Base-by-base conservation (phyloP, 2,329 filamentous ascomycete species). In the Chrysosporium queenslandicum region DNA sequence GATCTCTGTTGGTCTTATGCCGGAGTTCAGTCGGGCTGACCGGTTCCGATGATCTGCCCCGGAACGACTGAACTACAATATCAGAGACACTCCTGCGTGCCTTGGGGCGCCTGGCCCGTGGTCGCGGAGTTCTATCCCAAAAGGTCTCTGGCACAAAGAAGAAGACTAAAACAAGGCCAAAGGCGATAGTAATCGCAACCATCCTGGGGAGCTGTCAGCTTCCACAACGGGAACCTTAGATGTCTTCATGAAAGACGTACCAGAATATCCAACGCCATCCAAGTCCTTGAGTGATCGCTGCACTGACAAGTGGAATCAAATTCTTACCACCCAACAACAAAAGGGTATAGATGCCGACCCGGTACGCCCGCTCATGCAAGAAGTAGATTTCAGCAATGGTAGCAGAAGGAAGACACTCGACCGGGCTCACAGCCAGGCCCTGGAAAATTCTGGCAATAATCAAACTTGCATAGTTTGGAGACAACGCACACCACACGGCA, bases 341-440 rank as follows among this genome's bases (percentile, higher is more conserved):
- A 18, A 97, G 71, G 0, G 90, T 96, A 64, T 97, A 97, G 21
- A 97, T 89, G 8, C 92, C 92, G 41, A 97, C 81, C 3, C 91
- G 84, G 65, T 90, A 97, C 0, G 91, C 91, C 55, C 91, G 79
- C 70, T 97, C 91, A 62, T 97, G 91, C 18, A 97, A 74, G 64
- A 95, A 96, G 73, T 90, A 97, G 55, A 97, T 96, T 68, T 97
- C 91, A 2, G 90, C 89, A 61, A 97, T 91, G 0, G 89, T 95
- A 14, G 91, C 90, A 3, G 88, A 94, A 0, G 91, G 91, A 27
- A 97, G 76, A 63, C 89, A 94, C 67, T 97, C 91, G 7, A 95
- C 87, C 0, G 89, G 88, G 58, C 87, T 92, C 46, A 96, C 83
- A 0, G 89, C 85, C 8, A 96, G 75, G 2, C 91, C 92, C 67